Conservation (phyloP, 352 stramenopile genomes). For the Chrysophaeum taylorii region DNA sequence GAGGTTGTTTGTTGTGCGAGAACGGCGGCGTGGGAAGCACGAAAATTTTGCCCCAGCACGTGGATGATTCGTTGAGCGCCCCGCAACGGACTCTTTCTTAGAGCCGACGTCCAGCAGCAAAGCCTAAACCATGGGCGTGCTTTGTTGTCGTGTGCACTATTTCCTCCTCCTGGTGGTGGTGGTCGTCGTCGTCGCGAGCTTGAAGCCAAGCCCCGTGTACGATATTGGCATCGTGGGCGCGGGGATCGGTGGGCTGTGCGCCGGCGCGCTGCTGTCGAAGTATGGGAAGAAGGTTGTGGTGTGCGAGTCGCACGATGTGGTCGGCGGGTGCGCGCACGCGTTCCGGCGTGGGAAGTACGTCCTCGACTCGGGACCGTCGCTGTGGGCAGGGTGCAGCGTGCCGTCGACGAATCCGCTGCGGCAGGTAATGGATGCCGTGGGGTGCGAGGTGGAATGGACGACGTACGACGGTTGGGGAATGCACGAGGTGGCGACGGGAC, state of each 20-base stretch:
- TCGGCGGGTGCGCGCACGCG: conserved; percentile 53
- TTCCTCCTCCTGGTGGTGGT: too few species aligned
- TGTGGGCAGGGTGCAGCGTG: conserved; percentile 42
- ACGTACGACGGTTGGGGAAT: conserved; percentile 44
- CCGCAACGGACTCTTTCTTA: too few species aligned
- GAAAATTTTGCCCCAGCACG: too few species aligned
- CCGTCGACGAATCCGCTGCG: conserved; percentile 48
- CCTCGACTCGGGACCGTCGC: conserved; percentile 51
- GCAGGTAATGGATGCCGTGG: conserved; percentile 52
- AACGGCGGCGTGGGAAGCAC: too few species aligned
- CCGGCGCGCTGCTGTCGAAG: conserved; percentile 55
- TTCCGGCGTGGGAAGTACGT: conserved; percentile 27
- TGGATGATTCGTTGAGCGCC: too few species aligned
- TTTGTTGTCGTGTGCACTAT: too few species aligned
- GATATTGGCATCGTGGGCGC: conserved; percentile 61
- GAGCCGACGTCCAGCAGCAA: too few species aligned
- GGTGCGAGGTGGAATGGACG: conserved; percentile 27
- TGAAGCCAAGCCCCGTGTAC: too few species aligned
- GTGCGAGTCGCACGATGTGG: conserved; percentile 65
- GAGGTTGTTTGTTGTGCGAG: too few species aligned
- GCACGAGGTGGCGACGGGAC: conserved; percentile 28
- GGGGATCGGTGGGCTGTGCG: conserved; percentile 61
- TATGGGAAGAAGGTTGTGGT: conserved; percentile 62
- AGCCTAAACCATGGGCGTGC: too few species aligned
- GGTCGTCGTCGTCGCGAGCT: too few species aligned